Conservation (phyloP, 345 rosid genomes). For the Xanthoceras sorbifolium region DNA sequence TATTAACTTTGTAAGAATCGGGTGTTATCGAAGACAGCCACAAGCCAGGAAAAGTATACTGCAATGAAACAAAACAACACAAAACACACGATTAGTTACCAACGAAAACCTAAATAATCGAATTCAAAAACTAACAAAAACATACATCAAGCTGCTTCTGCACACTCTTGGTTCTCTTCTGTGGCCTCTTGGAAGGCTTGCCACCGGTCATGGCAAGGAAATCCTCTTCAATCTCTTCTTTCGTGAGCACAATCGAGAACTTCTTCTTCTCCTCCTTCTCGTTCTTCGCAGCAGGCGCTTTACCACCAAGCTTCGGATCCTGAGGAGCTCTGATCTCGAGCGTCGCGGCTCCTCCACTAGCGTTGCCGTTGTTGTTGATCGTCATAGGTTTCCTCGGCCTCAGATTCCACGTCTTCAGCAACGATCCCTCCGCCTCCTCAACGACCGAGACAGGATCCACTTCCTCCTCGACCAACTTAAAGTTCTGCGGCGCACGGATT, state of each 20-base stretch:
- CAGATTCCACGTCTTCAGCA: slow-evolving; percentile 68
- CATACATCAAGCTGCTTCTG: slow-evolving; percentile 67
- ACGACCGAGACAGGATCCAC: slow-evolving; percentile 47
- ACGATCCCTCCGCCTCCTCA: slow-evolving; percentile 44
- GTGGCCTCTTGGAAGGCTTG: slow-evolving; percentile 69
- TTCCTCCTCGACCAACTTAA: slow-evolving; percentile 24
- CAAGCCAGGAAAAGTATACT: slow-evolving; percentile 71
- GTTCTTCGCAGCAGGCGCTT: slow-evolving; percentile 9
- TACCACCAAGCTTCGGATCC: no score
- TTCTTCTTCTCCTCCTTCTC: slow-evolving; percentile 49
- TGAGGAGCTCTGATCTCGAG: slow-evolving; percentile 2
- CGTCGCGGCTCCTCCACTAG: slow-evolving; percentile 24
- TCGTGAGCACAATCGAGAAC: slow-evolving; percentile 57
- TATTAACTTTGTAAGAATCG: slow-evolving; percentile 59
- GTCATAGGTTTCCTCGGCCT: slow-evolving; percentile 54
- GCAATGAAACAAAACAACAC: slow-evolving; percentile 8
- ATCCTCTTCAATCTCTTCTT: slow-evolving; percentile 79
- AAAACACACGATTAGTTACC: not conserved
- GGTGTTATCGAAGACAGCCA: slow-evolving; percentile 65
- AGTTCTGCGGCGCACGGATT: slow-evolving; percentile 38
- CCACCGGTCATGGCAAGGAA: slow-evolving; percentile 65
- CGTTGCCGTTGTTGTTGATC: slow-evolving; percentile 23
- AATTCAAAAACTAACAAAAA: not conserved
- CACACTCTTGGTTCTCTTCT: slow-evolving; percentile 67
- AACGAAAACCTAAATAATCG: not conserved